Evolutionary conservation across 2,329 filamentous ascomycete species (phyloP).

Genomic region (Cercospora berteroae): DNA sequence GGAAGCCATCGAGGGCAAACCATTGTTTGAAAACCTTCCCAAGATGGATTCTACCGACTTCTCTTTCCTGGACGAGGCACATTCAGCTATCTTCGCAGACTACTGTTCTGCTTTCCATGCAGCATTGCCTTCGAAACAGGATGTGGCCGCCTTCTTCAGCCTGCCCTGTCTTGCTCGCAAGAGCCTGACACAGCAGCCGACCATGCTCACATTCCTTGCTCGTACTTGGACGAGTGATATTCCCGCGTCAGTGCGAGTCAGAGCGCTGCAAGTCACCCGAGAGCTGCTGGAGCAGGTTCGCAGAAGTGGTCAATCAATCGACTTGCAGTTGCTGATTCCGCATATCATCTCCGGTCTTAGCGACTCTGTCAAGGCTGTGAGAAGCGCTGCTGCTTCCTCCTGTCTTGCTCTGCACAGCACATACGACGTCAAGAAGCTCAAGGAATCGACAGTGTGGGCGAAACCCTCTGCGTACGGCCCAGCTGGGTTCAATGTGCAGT

Average conservation of each 20-base stretch:
- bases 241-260: slow-evolving; percentile 16
- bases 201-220: slow-evolving; percentile 25
- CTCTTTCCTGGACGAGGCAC: slow-evolving; percentile 21
- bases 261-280: slow-evolving; percentile 20
- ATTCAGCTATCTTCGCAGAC: slow-evolving; percentile 14
- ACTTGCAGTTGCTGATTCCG: slow-evolving; percentile 79
- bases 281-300: slow-evolving; percentile 17
- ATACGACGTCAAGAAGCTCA: slow-evolving; percentile 17
- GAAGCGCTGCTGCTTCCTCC: slow-evolving; percentile 43
- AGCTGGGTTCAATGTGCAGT: slow-evolving; percentile 50
- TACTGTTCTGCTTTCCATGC: slow-evolving; percentile 20
- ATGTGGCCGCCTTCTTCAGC: slow-evolving; percentile 18
- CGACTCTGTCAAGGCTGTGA: slow-evolving; percentile 55
- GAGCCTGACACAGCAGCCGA: slow-evolving; percentile 16
- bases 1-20: background rate
- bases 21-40: slow-evolving; percentile 17
- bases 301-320: slow-evolving; percentile 10
- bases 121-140: slow-evolving; percentile 19
- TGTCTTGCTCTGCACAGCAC: slow-evolving; percentile 18
- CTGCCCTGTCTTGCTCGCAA: slow-evolving; percentile 19
- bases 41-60: slow-evolving; percentile 18
- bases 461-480: slow-evolving; percentile 64
- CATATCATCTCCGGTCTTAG: slow-evolving; percentile 65
- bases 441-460: slow-evolving; percentile 48
- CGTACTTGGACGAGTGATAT: slow-evolving; percentile 21